Percentiles rank a stretch among this genome's conserved stretches.
Evolutionary conservation across 371 early-diverging fungal species (phyloP).

Genomic region (Mortierella sp.): DNA sequence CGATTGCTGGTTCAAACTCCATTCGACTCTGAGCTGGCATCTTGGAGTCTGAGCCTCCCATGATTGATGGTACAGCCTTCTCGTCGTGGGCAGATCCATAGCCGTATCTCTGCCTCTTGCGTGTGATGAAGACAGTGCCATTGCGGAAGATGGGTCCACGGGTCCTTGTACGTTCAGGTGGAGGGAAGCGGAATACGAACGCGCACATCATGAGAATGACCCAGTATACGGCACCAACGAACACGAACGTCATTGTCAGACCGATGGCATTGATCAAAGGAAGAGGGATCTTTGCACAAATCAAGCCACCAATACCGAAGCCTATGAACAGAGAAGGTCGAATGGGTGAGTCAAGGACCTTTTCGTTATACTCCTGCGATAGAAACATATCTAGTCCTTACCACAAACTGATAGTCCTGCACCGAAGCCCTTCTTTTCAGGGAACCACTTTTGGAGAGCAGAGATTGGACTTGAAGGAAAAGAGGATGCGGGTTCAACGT

Average conservation of each 20-base stretch:
- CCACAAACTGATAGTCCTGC: conserved; percentile 72
- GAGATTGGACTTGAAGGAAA: conserved; percentile 71
- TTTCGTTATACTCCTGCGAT: too few relatives aligned
- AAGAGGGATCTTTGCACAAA: conserved; percentile 68
- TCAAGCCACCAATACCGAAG: conserved; percentile 76
- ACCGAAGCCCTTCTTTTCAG: conserved; percentile 64
- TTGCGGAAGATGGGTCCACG: conserved; percentile 63
- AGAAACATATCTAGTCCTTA: conserved; percentile 12
- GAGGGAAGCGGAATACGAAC: conserved; percentile 69
- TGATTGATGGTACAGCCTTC: conserved; percentile 39
- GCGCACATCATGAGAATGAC: conserved; percentile 55
- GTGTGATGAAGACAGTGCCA: conserved; percentile 54
- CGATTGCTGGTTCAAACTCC: conserved; percentile 40
- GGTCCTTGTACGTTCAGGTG: conserved; percentile 67
- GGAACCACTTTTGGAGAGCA: conserved; percentile 70
- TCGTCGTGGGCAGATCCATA: conserved; percentile 30
- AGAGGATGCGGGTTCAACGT: too few relatives aligned
- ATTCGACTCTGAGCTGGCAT: conserved; percentile 47
- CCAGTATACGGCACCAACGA: conserved; percentile 61
- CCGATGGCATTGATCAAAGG: conserved; percentile 60
- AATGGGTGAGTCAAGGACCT: too few relatives aligned
- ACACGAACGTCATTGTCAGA: conserved; percentile 65
- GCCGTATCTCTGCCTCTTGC: conserved; percentile 45
- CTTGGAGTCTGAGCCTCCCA: conserved; percentile 38
- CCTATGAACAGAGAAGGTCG: conserved; percentile 14